Base-by-base conservation (phyloP, 371 early-diverging fungal species). In the Synchytrium microbalum region DNA sequence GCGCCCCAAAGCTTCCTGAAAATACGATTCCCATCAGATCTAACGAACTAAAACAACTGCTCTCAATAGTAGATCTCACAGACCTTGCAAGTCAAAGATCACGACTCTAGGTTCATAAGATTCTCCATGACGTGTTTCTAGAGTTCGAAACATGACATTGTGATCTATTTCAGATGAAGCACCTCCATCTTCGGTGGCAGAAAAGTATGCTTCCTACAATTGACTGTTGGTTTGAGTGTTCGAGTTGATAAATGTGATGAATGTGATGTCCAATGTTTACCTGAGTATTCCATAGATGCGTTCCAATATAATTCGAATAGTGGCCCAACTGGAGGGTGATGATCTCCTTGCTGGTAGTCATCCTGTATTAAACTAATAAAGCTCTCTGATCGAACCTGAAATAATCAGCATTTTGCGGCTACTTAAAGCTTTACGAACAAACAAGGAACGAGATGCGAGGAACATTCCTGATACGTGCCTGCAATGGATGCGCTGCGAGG, bases 231-330 rank as follows among this genome's bases (percentile, higher is more conserved):
- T 58, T 46, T 57, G 24, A n/a, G 59, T 55, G 63, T 67, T 30
- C 26, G 28, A 1, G 24, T 25, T 19, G 8, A n/a, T n/a, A 8
- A 25, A 64, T 58, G 54, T 62, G 19, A 62, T 53, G 8, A 32
- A 16, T 60, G 60, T 16, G 61, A 23, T 14, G 13, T 13, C 19
- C 60, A 5, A 62, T 10, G 14, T 60, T 51, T 29, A 68, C 90
- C 83, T 89, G 91, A 14, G 91, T 76, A 69, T 93, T 95, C 96
- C 96, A 95, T 69, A 84, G 89, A 75, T 94, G 95, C 13, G 92
- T 84, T 1, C 92, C 96, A 8, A 91, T 89, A 69, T 80, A 90
- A 71, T 92, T 93, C 46, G 95, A 83, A 31, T 76, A 65, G 26
- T 88, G 84, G 28, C 96, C 96, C 62, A 93, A 75, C 73, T 95